Conservation (phyloP, 2,329 filamentous ascomycete genomes). For the Polychaeton citri region DNA sequence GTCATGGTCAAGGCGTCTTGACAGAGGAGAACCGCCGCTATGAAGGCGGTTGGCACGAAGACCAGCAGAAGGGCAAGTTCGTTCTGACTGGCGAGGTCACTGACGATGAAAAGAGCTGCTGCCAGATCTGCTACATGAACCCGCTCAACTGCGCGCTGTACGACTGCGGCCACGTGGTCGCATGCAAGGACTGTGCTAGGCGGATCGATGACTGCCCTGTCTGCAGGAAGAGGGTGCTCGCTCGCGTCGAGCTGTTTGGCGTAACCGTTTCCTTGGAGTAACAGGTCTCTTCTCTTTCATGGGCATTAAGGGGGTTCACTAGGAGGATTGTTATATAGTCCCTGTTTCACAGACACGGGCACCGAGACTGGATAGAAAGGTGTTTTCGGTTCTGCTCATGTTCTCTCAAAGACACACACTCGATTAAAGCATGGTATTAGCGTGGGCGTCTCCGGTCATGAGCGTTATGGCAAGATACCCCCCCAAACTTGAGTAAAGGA, state of each 20-base stretch:
- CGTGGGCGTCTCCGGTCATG: too few species aligned
- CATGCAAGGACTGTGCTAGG: conserved; percentile 46
- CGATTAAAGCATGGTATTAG: too few species aligned
- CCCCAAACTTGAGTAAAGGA: too few species aligned
- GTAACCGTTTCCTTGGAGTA: conserved; percentile 5
- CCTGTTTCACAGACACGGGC: too few species aligned
- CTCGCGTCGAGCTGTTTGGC: conserved; percentile 43
- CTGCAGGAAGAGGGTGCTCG: conserved; percentile 43
- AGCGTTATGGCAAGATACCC: too few species aligned
- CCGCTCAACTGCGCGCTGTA: conserved; percentile 48
- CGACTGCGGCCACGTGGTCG: conserved; percentile 50
- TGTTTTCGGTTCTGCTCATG: too few species aligned
- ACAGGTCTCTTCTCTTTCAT: too few species aligned
- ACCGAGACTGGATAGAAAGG: too few species aligned
- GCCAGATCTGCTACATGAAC: conserved; percentile 50
- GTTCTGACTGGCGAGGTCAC: conserved; percentile 49
- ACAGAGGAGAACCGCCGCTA: conserved; percentile 45
- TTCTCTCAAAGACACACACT: too few species aligned
- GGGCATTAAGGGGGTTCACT: too few species aligned
- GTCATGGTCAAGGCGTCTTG: conserved; percentile 45
- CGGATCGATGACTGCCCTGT: conserved; percentile 48
- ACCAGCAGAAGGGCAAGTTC: conserved; percentile 48
- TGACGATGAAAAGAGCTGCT: conserved; percentile 46
- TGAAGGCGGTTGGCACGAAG: conserved; percentile 47
- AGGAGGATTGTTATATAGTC: too few species aligned